These are phyloP conservation scores for Xylariaceae sp. DNA, from an alignment of 2,329 filamentous ascomycete genomes.

Conservation along the genomic window DNA sequence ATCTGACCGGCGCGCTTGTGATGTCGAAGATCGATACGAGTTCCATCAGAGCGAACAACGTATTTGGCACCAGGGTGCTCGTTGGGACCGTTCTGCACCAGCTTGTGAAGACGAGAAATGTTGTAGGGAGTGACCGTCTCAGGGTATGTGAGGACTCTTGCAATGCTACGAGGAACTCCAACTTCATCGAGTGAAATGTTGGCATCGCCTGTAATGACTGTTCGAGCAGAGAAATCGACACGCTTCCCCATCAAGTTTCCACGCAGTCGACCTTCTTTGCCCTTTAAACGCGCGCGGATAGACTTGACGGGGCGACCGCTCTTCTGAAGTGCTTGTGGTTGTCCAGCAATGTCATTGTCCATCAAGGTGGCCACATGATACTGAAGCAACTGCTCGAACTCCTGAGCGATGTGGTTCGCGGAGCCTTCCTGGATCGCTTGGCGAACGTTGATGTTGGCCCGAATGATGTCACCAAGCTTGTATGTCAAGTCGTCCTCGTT, in stretches of 20 bases:
- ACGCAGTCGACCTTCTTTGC: constrained; percentile 95
- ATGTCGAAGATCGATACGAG: constrained; percentile 90
- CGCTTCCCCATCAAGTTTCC: constrained; percentile 99
- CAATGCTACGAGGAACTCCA: constrained; percentile 91
- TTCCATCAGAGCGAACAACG: constrained; percentile 89
- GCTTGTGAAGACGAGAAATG: constrained; percentile 82
- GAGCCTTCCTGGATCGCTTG: constrained; percentile 89
- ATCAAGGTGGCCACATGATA: constrained; percentile 99
- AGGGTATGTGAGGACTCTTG: constrained; percentile 88
- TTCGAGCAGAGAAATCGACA: constrained; percentile 99
- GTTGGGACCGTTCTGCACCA: constrained; percentile 91
- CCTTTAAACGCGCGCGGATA: constrained; percentile 94
- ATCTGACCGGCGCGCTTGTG: constrained; percentile 86
- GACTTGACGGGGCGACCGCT: constrained; percentile 95
- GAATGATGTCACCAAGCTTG: constrained; percentile 97
- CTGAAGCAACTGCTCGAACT: constrained; percentile 89
- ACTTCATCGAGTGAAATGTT: constrained; percentile 97
- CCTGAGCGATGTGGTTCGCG: constrained; percentile 82
- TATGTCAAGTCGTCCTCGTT: constrained; percentile 99
- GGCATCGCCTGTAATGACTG: constrained; percentile 97
- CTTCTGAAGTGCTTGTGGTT: constrained; percentile 93
- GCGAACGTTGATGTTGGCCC: constrained; percentile 91
- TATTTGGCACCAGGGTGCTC: constrained; percentile 96
- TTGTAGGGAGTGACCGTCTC: constrained; percentile 98
- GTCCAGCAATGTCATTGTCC: constrained; percentile 98